phyloP scores from a whole-genome alignment of 148 eudicot genomes.

The Camellia sinensis region DNA sequence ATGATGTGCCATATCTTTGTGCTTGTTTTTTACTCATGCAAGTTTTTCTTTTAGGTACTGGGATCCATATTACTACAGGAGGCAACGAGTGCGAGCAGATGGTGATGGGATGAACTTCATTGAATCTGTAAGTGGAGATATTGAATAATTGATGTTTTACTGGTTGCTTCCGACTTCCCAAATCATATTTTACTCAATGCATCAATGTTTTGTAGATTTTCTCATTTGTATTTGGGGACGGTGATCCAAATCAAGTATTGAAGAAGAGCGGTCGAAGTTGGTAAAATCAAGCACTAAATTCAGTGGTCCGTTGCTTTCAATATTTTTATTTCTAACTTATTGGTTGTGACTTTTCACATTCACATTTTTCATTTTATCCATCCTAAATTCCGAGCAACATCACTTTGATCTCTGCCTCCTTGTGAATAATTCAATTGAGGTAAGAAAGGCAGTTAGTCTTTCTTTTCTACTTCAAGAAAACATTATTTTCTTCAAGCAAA shows the following conservation, averaged over 20 bases:
- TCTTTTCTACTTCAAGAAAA: not conserved
- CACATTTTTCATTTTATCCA: constrained; percentile 9
- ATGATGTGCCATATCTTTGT: not conserved
- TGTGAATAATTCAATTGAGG: not conserved
- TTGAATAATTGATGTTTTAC: not conserved
- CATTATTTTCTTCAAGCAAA: not conserved
- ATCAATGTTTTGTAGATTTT: constrained; percentile 57
- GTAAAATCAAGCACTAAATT: constrained; percentile 69
- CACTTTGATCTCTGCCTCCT: not conserved
- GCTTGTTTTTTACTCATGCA: constrained; percentile 8
- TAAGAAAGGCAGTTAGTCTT: not conserved
- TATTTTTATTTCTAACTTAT: constrained; percentile 6
- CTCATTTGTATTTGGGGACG: constrained; percentile 96
- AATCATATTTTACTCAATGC: constrained; percentile 13
- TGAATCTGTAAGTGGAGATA: constrained; percentile 65
- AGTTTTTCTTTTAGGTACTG: constrained; percentile 61
- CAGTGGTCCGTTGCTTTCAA: constrained; percentile 55
- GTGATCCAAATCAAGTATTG: constrained; percentile 98
- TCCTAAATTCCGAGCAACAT: not conserved
- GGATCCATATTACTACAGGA: constrained; percentile 91
- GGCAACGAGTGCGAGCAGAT: constrained; percentile 44
- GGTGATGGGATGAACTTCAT: constrained; percentile 73
- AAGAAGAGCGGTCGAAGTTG: constrained; percentile 99
- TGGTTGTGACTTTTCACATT: constrained; percentile 1
- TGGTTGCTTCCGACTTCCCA: constrained; percentile 10